phyloP scores from a whole-genome alignment of 2,329 filamentous ascomycete genomes.

The Ceratocystis destructans region DNA sequence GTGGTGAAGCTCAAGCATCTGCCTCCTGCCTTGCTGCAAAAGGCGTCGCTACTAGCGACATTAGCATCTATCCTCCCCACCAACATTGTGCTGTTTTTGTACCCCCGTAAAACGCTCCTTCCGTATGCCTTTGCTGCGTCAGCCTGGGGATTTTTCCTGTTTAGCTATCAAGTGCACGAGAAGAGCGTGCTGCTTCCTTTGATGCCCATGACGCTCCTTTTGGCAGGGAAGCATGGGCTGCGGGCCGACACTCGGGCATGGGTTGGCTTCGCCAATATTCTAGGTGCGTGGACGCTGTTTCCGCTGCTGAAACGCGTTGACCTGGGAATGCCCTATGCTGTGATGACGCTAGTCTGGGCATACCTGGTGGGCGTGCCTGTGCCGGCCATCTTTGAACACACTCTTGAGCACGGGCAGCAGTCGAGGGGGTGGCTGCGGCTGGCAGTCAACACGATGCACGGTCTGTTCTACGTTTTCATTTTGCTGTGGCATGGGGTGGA shows the following conservation, averaged over 20 bases:
- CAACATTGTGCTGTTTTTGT: conserved; percentile 64
- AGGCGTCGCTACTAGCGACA: conserved; percentile 60
- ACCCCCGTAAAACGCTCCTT: conserved; percentile 61
- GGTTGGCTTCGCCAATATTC: conserved; percentile 89
- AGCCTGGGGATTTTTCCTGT: conserved; percentile 94
- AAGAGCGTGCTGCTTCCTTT: conserved; percentile 90
- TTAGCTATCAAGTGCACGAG: conserved; percentile 96
- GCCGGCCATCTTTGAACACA: conserved; percentile 44
- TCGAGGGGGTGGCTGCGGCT: conserved; percentile 23
- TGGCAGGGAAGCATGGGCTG: conserved; percentile 66
- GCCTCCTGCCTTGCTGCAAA: conserved; percentile 57
- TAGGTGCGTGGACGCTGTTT: conserved; percentile 87
- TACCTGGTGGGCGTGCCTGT: conserved; percentile 77
- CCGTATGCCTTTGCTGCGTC: conserved; percentile 70
- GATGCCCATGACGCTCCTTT: conserved; percentile 79
- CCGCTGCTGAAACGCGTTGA: conserved; percentile 78
- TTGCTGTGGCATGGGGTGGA: conserved; percentile 68
- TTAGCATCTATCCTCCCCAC: conserved; percentile 63
- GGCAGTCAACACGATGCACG: conserved; percentile 53
- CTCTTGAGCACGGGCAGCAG: conserved; percentile 18
- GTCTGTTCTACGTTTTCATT: conserved; percentile 65
- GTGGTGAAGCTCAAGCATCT: conserved; percentile 74
- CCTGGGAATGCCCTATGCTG: conserved; percentile 67
- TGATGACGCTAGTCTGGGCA: conserved; percentile 77
- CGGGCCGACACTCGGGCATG: conserved; percentile 66